Percentiles rank a stretch among this genome's conserved stretches.
Conservation (phyloP, 495 filamentous ascomycete genomes). For the Penicillium pulvis region DNA sequence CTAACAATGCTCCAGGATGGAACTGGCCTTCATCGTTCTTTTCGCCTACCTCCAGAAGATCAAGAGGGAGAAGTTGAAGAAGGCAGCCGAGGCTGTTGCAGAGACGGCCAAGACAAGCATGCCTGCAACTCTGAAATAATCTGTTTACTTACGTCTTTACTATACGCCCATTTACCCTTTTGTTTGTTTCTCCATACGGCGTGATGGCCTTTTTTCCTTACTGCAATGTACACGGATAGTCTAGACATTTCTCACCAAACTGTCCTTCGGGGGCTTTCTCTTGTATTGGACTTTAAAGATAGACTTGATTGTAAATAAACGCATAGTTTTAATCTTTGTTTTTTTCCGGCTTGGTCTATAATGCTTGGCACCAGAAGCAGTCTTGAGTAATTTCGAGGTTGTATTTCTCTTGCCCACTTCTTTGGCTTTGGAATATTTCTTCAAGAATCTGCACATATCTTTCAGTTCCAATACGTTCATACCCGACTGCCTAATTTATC, state of each 20-base stretch:
- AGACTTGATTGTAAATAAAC: neutral
- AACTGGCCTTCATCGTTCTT: constrained; percentile 84
- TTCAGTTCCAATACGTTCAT: too few relatives aligned
- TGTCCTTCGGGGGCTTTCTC: neutral
- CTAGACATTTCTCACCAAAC: constrained; percentile 19
- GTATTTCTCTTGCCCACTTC: too few relatives aligned
- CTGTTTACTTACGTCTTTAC: constrained; percentile 4
- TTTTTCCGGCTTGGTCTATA: neutral
- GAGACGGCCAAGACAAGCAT: constrained; percentile 44
- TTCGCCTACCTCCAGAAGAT: constrained; percentile 78
- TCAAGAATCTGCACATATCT: too few relatives aligned
- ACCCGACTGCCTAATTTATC: too few relatives aligned
- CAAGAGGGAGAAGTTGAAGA: constrained; percentile 68
- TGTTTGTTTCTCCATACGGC: constrained; percentile 25
- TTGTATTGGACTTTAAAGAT: neutral
- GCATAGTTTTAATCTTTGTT: neutral
- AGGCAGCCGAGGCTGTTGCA: constrained; percentile 55
- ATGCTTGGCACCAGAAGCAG: neutral
- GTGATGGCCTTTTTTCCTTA: constrained; percentile 24
- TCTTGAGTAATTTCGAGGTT: neutral
- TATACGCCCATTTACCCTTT: constrained; percentile 11
- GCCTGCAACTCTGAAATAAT: constrained; percentile 49
- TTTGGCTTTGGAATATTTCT: too few relatives aligned
- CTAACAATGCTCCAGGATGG: constrained; percentile 64
- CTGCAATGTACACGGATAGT: constrained; percentile 17